These are phyloP conservation scores for Arthrobotrys iridis DNA, from an alignment of 2,329 filamentous ascomycete species.

Conservation along the genomic window DNA sequence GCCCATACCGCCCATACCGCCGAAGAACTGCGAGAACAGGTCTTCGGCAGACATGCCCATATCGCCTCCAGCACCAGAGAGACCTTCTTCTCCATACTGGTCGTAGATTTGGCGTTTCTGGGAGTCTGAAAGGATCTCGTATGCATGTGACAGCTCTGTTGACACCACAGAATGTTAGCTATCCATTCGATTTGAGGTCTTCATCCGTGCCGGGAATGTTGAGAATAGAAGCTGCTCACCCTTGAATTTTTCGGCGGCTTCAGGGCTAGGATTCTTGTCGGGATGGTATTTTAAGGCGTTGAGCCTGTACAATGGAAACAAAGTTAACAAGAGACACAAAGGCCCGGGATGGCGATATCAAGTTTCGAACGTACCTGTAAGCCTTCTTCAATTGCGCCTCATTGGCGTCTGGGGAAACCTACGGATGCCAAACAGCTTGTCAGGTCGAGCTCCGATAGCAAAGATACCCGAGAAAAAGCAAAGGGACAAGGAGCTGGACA, in stretches of 20 bases:
- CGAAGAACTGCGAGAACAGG: slow-evolving; percentile 96
- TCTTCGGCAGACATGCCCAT: slow-evolving; percentile 92
- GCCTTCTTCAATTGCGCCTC: slow-evolving; percentile 91
- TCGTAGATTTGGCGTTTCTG: slow-evolving; percentile 95
- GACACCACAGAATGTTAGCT: slow-evolving; percentile 62
- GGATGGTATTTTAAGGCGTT: slow-evolving; percentile 85
- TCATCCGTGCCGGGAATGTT: too few relatives aligned
- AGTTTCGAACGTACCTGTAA: slow-evolving; percentile 64
- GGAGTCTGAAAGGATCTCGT: slow-evolving; percentile 90
- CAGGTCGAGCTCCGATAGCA: slow-evolving; percentile 19
- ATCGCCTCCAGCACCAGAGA: slow-evolving; percentile 83
- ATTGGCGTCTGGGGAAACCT: slow-evolving; percentile 81
- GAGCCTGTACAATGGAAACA: slow-evolving; percentile 68
- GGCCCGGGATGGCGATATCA: neutral
- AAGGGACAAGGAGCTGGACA: slow-evolving; percentile 59
- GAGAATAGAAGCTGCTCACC: slow-evolving; percentile 70
- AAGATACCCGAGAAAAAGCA: slow-evolving; percentile 46
- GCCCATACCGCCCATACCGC: slow-evolving; percentile 74
- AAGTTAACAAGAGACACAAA: slow-evolving; percentile 1
- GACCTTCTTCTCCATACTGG: slow-evolving; percentile 95
- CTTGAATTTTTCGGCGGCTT: slow-evolving; percentile 97
- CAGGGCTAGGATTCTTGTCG: slow-evolving; percentile 97
- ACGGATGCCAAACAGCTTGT: slow-evolving; percentile 58
- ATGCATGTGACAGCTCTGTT: slow-evolving; percentile 67
- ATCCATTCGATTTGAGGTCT: slow-evolving; percentile 65